These are phyloP conservation scores for Dovyalis caffra DNA, from an alignment of 345 rosid species.

Conservation along the genomic window DNA sequence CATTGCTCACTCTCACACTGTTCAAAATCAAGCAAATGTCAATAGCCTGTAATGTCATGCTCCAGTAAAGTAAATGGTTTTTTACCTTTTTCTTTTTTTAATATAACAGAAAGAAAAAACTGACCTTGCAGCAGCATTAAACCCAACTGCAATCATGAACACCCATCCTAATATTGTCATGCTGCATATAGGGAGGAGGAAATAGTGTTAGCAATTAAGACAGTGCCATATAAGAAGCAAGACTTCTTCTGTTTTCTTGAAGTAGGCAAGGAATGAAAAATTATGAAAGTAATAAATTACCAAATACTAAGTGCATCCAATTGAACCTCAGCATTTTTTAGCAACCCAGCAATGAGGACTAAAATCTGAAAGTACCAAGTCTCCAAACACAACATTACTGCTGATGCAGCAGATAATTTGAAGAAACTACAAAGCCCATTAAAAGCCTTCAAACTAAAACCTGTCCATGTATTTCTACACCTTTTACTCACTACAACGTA, in stretches of 20 bases:
- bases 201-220: neutral
- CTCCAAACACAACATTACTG: constrained; percentile 31
- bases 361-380: constrained; percentile 27
- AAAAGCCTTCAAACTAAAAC: constrained; percentile 22
- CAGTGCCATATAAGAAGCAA: neutral
- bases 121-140: constrained; percentile 30
- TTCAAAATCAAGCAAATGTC: neutral
- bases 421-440: constrained; percentile 18
- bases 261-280: neutral
- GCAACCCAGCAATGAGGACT: constrained; percentile 29
- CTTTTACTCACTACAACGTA: constrained; percentile 10
- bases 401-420: constrained; percentile 29
- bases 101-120: too few species aligned
- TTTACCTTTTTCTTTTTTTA: too few species aligned
- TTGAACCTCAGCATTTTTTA: constrained; percentile 14
- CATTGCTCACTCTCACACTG: constrained; percentile 74
- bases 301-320: constrained; percentile 28
- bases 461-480: constrained; percentile 24
- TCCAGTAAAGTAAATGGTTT: too few species aligned
- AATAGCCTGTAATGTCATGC: too few species aligned
- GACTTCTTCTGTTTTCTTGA: neutral
- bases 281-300: neutral
- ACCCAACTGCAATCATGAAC: constrained; percentile 26
- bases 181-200: constrained; percentile 15
- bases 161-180: constrained; percentile 29